Conservation (phyloP, 1,284 basidiomycete genomes). For the Sphagnurus paluster region DNA sequence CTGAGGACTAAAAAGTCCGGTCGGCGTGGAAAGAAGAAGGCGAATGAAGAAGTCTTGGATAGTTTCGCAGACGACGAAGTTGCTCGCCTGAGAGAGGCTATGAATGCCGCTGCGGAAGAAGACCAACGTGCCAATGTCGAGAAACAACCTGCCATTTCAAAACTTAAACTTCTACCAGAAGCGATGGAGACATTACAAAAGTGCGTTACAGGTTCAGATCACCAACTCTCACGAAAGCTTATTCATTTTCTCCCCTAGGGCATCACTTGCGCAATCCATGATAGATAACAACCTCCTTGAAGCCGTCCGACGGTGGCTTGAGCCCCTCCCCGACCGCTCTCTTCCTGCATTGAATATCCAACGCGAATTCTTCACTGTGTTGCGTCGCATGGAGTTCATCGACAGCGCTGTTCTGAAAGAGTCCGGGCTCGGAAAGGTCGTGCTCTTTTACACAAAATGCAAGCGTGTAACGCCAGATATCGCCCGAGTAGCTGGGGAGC, state of each 20-base stretch:
- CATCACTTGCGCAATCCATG: conserved; percentile 88
- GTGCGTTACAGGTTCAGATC: conserved; percentile 48
- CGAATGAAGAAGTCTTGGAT: conserved; percentile 80
- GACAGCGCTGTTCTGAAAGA: conserved; percentile 92
- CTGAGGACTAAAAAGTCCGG: conserved; percentile 76
- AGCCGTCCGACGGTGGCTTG: conserved; percentile 90
- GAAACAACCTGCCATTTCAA: conserved; percentile 84
- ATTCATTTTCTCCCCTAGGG: conserved; percentile 43
- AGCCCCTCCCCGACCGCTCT: conserved; percentile 90
- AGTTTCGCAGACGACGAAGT: conserved; percentile 92
- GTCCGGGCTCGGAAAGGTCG: conserved; percentile 86
- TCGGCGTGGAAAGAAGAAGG: conserved; percentile 70
- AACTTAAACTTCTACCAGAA: conserved; percentile 83
- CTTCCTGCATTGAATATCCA: conserved; percentile 97
- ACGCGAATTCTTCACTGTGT: conserved; percentile 83
- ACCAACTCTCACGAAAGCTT: conserved; percentile 3
- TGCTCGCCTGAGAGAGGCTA: conserved; percentile 77
- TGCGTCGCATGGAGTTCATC: conserved; percentile 89
- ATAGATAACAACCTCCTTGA: conserved; percentile 95
- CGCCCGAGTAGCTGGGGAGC: conserved; percentile 77
- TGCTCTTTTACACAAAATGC: conserved; percentile 96
- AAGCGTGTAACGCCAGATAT: conserved; percentile 86
- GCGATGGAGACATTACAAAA: conserved; percentile 95
- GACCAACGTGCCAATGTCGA: conserved; percentile 83
- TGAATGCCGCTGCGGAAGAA: conserved; percentile 86